These are phyloP conservation scores for Candida cerambycidarum DNA, from an alignment of 805 yeast genomes.

Conservation along the genomic window DNA sequence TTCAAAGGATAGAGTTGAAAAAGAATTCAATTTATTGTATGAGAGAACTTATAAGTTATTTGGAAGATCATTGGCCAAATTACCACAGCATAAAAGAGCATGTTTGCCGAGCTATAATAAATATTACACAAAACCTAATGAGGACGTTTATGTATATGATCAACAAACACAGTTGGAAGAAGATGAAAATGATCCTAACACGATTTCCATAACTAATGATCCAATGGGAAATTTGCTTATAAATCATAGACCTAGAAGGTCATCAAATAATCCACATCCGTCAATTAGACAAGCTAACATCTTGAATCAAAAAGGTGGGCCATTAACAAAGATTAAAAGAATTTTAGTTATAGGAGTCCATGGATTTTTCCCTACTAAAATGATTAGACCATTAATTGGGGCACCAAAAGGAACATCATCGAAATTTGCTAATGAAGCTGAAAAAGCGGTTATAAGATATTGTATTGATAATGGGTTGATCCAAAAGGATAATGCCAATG, in stretches of 20 bases:
- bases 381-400: constrained; percentile 84
- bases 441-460: constrained; percentile 63
- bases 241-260: constrained; percentile 22
- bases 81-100: constrained; percentile 38
- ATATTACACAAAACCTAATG: constrained; percentile 21
- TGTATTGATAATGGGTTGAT: constrained; percentile 48
- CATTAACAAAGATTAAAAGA: constrained; percentile 44
- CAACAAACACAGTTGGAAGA: constrained; percentile 27
- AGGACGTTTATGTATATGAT: constrained; percentile 12
- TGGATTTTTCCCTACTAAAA: constrained; percentile 90
- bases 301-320: constrained; percentile 27
- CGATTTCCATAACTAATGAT: constrained; percentile 41
- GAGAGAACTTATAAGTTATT: constrained; percentile 39
- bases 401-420: constrained; percentile 96
- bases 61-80: constrained; percentile 35
- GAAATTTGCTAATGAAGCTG: constrained; percentile 89
- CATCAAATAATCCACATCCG: constrained; percentile 7
- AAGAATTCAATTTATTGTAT: constrained; percentile 31
- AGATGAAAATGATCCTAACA: constrained; percentile 29
- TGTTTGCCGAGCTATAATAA: constrained; percentile 40
- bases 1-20: constrained; percentile 23
- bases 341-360: constrained; percentile 90
- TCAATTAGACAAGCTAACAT: constrained; percentile 14
- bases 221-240: constrained; percentile 42
- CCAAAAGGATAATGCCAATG: constrained; percentile 29